Percentiles rank a stretch among this genome's conserved stretches.
phyloP scores from a whole-genome alignment of 2,329 filamentous ascomycete genomes.

The Lomentospora prolificans region DNA sequence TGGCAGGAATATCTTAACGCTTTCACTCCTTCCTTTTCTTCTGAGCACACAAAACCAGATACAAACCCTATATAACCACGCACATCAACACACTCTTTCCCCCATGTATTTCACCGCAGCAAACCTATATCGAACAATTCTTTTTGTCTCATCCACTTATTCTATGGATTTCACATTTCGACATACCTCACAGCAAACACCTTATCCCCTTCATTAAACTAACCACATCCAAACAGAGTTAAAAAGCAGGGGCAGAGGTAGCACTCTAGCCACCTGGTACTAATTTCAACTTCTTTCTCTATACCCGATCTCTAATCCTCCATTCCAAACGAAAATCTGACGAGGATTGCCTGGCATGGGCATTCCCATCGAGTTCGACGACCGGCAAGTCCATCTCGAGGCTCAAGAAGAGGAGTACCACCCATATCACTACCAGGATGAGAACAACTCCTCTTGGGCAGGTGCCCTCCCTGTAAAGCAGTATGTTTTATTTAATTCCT shows the following conservation, averaged over 20 bases:
- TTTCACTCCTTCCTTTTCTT: background rate
- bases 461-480: conserved; percentile 94
- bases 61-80: background rate
- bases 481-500: conserved; percentile 27
- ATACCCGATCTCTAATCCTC: too few species aligned
- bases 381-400: conserved; percentile 49
- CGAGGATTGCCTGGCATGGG: conserved; percentile 57
- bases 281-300: too few species aligned
- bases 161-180: too few species aligned
- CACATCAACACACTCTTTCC: conserved; percentile 3
- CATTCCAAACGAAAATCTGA: background rate
- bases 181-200: too few species aligned
- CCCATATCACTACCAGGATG: conserved; percentile 77
- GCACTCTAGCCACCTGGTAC: too few species aligned
- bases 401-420: conserved; percentile 50
- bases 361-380: conserved; percentile 56
- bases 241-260: too few species aligned
- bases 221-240: too few species aligned
- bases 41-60: background rate
- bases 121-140: too few species aligned
- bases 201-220: too few species aligned
- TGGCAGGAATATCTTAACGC: background rate
- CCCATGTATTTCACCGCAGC: background rate
- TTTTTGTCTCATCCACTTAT: too few species aligned
- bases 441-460: conserved; percentile 83